Evolutionary conservation across 768 basidiomycete genomes (phyloP).

Genomic region (Daedaleopsis sinensis): DNA sequence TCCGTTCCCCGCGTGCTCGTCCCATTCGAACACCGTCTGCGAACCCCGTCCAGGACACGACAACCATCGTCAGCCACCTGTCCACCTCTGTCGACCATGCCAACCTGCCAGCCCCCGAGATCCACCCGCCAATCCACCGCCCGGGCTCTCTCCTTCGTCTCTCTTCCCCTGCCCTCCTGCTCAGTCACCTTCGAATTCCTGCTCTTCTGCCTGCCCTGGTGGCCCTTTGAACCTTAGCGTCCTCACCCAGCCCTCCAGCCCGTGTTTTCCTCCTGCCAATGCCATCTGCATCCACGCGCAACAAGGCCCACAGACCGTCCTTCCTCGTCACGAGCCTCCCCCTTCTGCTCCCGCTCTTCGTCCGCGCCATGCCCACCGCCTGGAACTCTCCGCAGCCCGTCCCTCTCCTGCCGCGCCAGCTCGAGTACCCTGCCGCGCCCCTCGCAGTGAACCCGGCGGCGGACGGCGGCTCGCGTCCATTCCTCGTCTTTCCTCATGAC

Average conservation of each 20-base stretch:
- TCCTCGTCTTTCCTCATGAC: slow-evolving; percentile 10
- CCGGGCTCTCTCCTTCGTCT: too few species aligned
- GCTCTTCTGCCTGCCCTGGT: slow-evolving; percentile 13
- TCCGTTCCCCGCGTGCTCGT: too few species aligned
- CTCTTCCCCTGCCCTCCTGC: slow-evolving; percentile 1
- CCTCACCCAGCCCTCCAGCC: neutral
- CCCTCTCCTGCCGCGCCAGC: slow-evolving; percentile 5
- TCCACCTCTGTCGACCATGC: neutral
- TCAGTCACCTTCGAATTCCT: slow-evolving; percentile 5
- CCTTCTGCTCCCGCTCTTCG: slow-evolving; percentile 21
- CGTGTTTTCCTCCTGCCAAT: neutral
- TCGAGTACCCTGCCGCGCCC: neutral
- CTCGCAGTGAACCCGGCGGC: neutral
- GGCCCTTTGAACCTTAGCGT: slow-evolving; percentile 9
- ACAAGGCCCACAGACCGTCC: neutral
- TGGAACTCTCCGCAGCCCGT: slow-evolving; percentile 1
- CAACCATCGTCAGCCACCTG: neutral
- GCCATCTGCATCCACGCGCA: neutral
- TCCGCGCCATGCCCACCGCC: slow-evolving; percentile 11
- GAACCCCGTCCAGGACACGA: too few species aligned
- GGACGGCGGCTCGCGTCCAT: slow-evolving; percentile 1
- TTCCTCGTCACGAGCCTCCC: slow-evolving; percentile 11
- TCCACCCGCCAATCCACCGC: neutral
- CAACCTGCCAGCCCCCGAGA: neutral
- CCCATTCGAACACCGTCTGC: too few species aligned